Base-by-base conservation (phyloP, 768 basidiomycete species). In the Inosperma sp. region DNA sequence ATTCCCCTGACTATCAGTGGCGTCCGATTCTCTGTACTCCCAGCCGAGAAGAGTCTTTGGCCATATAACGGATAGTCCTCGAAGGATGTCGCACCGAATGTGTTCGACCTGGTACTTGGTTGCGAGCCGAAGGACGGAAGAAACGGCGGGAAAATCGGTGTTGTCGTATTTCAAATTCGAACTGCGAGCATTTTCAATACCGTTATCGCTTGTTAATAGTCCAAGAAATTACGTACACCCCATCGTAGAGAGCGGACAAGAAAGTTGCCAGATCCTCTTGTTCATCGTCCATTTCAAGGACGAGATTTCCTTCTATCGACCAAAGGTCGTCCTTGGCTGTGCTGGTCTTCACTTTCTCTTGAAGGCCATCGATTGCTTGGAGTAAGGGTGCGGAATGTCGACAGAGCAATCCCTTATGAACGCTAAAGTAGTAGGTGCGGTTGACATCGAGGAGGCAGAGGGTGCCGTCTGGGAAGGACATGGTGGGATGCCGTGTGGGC, bases 401-500 rank as follows among this genome's bases (percentile, higher is more conserved):
- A 45, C 70, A 75, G 12, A 90, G 67, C 12, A 88, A 65, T 10
- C 85, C 83, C 55, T 69, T 71, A 62, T 89, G 88, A 3, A 89
- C 81, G 48, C 85, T 63, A 60, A 89, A 89, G 60, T 84, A 87
- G 48, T 68, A 69, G 2, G 67, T 59, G 5, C 71, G 79, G 43
- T 82, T 71, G 19, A 58, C 58, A 33, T 41, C 50, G 40, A 84
- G 72, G 25, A 90, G 63, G 13, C 79, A 83, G 35, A 88, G 64
- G 58, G 86, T 88, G 16, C 84, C 87, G 60, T 88, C 86, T 26
- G 70, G 68, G 55, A 89, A 87, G 62, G 71, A 83, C 14, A 88
- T 68, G 39, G 77, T 73, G 14, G 71, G 70, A 59, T 83, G 78
- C 52, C 75, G 69, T 49, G 59, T 67, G 13, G 67, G 73, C 27